These are phyloP conservation scores for Geranium brycei DNA, from an alignment of 345 rosid species.

Conservation along the genomic window DNA sequence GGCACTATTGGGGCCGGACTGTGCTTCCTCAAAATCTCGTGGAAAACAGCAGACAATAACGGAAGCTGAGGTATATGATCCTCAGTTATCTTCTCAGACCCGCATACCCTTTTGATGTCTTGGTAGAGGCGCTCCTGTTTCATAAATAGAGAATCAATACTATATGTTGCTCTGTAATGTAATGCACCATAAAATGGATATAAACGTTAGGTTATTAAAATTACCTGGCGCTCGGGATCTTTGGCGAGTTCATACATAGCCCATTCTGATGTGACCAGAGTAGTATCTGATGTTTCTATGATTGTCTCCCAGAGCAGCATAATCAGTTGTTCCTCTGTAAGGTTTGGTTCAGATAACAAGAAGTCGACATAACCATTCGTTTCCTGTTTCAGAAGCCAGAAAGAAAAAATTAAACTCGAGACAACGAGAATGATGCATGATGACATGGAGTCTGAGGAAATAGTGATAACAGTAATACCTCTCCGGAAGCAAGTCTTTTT, in stretches of 20 bases:
- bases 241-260: slow-evolving; percentile 77
- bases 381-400: slow-evolving; percentile 24
- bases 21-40: slow-evolving; percentile 72
- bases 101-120: slow-evolving; percentile 41
- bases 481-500: slow-evolving; percentile 35
- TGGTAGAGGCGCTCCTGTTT: slow-evolving; percentile 34
- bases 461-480: slow-evolving; percentile 17
- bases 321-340: slow-evolving; percentile 47
- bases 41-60: slow-evolving; percentile 54
- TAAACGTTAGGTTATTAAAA: neutral
- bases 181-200: too few relatives aligned
- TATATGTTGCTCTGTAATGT: too few relatives aligned
- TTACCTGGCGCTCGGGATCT: slow-evolving; percentile 49
- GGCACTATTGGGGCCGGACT: slow-evolving; percentile 69
- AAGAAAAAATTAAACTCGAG: neutral
- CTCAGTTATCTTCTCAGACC: slow-evolving; percentile 45
- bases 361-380: slow-evolving; percentile 40
- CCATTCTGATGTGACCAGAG: slow-evolving; percentile 81
- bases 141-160: neutral
- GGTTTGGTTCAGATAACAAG: slow-evolving; percentile 48
- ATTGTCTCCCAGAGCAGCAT: slow-evolving; percentile 68
- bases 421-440: neutral
- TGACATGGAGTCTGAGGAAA: too few relatives aligned
- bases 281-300: slow-evolving; percentile 68
- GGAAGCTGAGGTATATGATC: slow-evolving; percentile 46